Base-by-base conservation (phyloP, 257 asterid genomes). In the Fraxinus pennsylvanica region DNA sequence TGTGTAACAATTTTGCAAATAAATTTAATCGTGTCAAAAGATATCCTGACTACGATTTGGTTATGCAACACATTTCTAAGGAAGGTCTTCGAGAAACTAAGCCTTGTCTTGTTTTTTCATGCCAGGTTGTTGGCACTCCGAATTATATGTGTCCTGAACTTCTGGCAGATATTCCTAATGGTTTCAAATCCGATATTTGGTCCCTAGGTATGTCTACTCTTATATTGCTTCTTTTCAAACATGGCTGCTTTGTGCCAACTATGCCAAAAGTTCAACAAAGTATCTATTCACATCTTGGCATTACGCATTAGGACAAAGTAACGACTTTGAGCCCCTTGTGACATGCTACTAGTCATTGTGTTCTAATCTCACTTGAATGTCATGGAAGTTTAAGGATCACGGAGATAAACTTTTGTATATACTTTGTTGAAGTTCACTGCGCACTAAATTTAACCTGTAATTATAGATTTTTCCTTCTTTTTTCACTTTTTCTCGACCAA, bases 61-160 rank as follows among this genome's bases (percentile, higher is more conserved):
- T 29, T 29, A 29, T 29, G 30, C 30, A 29, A 29, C 30, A 29
- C 30, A 29, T 29, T 29, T 1, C 30, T 29, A 29, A 29, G 30
- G 30, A 29, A 29, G 30, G 30, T 29, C 3, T 43, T 38, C 12
- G 45, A 71, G 66, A 54, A 82, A 21, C 79, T 32, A 80, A 81
- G 59, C 72, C 68, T 43, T 50, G 57, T 76, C 43, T 72, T 75
- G 68, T 29, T 73, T 74, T 71, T 47, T 71, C 61, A 57, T 73
- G 57, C 15, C 86, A 96, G 99, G 98, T 96, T 3, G 99, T 96
- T 82, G 99, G 99, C 84, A 96, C 99, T 85, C 99, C 98, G 19
- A 96, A 93, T 86, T 96, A 96, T 90, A 96, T 96, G 99, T 96
- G 98, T 76, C 99, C 99, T 9, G 99, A 96, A 86, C 99, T 96